These are phyloP conservation scores for Adansonia grandidieri DNA, from an alignment of 441 rosid species.

Conservation along the genomic window DNA sequence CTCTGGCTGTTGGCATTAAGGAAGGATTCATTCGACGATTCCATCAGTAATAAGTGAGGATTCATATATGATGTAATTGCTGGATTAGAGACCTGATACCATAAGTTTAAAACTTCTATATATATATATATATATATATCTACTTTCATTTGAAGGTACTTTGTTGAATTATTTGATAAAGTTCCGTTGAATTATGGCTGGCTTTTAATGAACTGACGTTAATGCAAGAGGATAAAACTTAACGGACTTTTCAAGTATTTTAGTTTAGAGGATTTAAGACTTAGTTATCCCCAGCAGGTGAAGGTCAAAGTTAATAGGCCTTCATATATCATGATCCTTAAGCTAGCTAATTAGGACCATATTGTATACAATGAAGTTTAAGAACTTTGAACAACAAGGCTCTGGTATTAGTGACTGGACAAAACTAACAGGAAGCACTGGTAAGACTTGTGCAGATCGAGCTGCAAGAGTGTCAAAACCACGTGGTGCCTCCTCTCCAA, in stretches of 20 bases:
- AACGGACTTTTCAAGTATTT: not conserved
- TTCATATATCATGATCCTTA: not conserved
- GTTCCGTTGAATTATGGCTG: not conserved
- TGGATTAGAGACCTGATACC: not conserved
- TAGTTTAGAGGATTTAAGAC: not conserved
- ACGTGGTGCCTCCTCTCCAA: slow-evolving; percentile 47
- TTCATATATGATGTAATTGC: not conserved
- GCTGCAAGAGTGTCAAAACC: slow-evolving; percentile 39
- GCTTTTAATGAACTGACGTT: no score
- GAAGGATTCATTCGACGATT: not conserved
- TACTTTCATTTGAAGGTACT: not conserved
- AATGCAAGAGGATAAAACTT: not conserved
- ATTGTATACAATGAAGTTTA: not conserved
- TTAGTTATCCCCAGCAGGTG: not conserved
- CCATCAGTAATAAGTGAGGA: not conserved
- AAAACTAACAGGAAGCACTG: not conserved
- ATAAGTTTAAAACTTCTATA: not conserved
- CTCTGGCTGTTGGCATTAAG: no score
- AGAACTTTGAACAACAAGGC: not conserved
- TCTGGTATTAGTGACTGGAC: not conserved
- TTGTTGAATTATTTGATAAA: not conserved
- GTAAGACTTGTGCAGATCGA: not conserved
- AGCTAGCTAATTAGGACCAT: not conserved
- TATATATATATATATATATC: not conserved
- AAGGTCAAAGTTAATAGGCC: no score